Percentiles rank a stretch among this genome's conserved stretches.
These are phyloP conservation scores for Fusarium mexicanum DNA, from an alignment of 2,329 filamentous ascomycete genomes.

Conservation along the genomic window DNA sequence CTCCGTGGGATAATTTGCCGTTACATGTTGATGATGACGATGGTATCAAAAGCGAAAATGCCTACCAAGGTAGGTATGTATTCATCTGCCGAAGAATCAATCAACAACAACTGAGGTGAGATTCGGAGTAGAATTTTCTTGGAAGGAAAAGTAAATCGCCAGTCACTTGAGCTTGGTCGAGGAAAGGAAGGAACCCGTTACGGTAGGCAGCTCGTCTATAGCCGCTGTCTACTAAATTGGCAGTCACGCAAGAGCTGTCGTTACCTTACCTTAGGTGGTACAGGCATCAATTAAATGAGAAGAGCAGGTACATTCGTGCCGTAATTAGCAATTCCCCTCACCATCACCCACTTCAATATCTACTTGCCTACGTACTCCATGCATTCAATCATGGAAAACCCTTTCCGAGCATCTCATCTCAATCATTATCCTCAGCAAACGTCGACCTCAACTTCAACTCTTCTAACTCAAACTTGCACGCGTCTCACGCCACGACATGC, in stretches of 20 bases:
- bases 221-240: background rate
- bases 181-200: background rate
- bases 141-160: background rate
- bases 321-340: background rate
- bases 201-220: background rate
- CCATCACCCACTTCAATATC: background rate
- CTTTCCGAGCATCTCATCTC: background rate
- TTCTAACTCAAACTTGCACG: conserved; percentile 19
- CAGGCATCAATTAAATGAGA: background rate
- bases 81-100: background rate
- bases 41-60: background rate
- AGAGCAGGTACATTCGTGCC: background rate
- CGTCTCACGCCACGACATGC: conserved; percentile 13
- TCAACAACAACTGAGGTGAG: background rate
- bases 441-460: background rate
- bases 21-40: conserved; percentile 5
- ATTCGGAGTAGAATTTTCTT: background rate
- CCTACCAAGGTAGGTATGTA: background rate
- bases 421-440: background rate
- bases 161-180: background rate
- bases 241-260: conserved; percentile 2
- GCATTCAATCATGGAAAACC: background rate
- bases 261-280: background rate
- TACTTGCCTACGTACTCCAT: background rate
- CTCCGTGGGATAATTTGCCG: background rate